Conservation (phyloP, 257 asterid species). For the Gentiana dahurica region DNA sequence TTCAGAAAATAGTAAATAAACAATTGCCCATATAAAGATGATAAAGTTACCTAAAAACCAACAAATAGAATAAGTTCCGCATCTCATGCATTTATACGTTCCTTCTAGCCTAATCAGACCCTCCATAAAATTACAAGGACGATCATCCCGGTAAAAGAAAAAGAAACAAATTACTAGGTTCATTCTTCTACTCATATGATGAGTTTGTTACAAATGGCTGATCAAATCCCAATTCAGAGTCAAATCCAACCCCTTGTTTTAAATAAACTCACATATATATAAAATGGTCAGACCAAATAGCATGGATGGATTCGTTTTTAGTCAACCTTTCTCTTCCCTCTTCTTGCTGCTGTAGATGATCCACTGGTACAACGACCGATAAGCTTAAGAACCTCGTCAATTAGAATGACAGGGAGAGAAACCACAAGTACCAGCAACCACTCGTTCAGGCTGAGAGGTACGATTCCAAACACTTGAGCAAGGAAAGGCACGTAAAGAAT, state of each 20-base stretch:
- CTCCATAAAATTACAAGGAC: conserved; percentile 3
- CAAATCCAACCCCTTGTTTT: conserved; percentile 17
- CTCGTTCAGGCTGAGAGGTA: conserved; percentile 78
- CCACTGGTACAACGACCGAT: conserved; percentile 72
- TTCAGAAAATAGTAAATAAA: too few relatives aligned
- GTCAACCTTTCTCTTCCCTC: conserved; percentile 51
- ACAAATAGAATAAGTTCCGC: conserved; percentile 7
- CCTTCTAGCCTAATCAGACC: conserved; percentile 6
- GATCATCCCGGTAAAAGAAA: conserved; percentile 2
- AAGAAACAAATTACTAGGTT: not conserved
- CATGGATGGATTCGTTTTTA: conserved; percentile 22
- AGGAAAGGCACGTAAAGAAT: conserved; percentile 92
- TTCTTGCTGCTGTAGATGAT: conserved; percentile 22
- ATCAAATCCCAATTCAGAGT: conserved; percentile 21
- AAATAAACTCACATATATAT: conserved; percentile 9
- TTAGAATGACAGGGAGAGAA: conserved; percentile 73
- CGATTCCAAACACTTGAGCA: conserved; percentile 79
- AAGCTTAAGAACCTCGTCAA: conserved; percentile 80
- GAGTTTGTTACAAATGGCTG: conserved; percentile 25
- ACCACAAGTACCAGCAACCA: conserved; percentile 80
- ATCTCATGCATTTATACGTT: not conserved
- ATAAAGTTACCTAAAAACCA: not conserved
- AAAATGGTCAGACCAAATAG: conserved; percentile 6
- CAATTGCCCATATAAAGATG: too few relatives aligned
- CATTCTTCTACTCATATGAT: not conserved